A percentile compares a stretch with the other conserved stretches of the same genome.
phyloP scores from a whole-genome alignment of 208 protist genomes.

The Balamuthia mandrillaris region DNA sequence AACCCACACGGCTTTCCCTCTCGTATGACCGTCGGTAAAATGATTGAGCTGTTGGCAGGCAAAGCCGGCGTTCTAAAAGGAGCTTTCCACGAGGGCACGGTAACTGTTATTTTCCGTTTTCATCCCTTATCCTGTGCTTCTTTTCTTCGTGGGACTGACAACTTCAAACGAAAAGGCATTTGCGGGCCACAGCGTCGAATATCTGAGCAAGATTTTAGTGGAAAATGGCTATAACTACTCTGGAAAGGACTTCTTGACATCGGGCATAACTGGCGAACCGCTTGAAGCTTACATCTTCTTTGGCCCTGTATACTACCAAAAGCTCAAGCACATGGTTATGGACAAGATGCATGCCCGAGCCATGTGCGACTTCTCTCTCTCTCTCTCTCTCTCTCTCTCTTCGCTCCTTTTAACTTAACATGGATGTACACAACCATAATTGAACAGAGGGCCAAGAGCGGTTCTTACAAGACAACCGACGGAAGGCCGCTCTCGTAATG shows the following conservation, averaged over 20 bases:
- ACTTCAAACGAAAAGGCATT: constrained; percentile 77
- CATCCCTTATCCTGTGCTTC: not conserved
- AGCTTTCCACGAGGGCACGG: constrained; percentile 87
- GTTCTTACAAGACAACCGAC: constrained; percentile 98
- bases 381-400: not conserved
- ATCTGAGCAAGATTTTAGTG: constrained; percentile 85
- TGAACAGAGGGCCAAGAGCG: constrained; percentile 77
- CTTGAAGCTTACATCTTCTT: constrained; percentile 98
- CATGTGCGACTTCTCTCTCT: constrained; percentile 43
- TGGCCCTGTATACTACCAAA: constrained; percentile 99
- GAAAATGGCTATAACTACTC: constrained; percentile 92
- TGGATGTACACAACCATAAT: not conserved
- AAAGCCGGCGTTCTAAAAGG: constrained; percentile 91
- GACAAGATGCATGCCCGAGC: constrained; percentile 99
- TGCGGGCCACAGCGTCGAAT: constrained; percentile 87
- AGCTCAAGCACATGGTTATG: constrained; percentile 99
- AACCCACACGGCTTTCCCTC: constrained; percentile 99
- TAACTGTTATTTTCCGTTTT: constrained; percentile 32
- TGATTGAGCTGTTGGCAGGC: constrained; percentile 97
- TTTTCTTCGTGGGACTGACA: not conserved
- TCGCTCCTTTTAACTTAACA: not conserved
- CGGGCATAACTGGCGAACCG: constrained; percentile 95
- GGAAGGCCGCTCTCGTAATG: constrained; percentile 94
- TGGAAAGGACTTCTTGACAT: constrained; percentile 94
- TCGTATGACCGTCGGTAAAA: constrained; percentile 99